These are phyloP conservation scores for Solanum peruvianum DNA, from an alignment of 257 asterid genomes.

Conservation along the genomic window DNA sequence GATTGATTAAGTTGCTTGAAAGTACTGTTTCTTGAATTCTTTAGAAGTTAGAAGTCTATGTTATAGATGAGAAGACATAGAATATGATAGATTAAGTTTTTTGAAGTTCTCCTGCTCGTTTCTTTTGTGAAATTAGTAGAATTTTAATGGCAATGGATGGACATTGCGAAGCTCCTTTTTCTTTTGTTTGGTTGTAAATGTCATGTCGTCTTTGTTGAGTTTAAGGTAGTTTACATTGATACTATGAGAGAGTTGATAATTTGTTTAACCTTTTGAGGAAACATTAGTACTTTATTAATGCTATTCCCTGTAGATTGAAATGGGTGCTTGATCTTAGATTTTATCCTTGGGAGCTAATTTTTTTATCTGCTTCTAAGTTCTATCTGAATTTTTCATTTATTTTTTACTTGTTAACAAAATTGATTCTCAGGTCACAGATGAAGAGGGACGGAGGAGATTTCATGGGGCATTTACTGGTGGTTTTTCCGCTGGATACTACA, in stretches of 20 bases:
- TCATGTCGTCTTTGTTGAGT: neutral
- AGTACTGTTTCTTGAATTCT: neutral
- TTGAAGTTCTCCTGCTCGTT: neutral
- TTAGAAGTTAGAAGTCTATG: neutral
- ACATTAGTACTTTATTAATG: neutral
- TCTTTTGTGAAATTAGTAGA: neutral
- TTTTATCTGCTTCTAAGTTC: neutral
- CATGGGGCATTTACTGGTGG: constrained; percentile 99
- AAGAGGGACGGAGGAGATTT: constrained; percentile 94
- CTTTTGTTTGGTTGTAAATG: neutral
- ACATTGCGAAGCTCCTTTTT: neutral
- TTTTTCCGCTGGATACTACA: constrained; percentile 82
- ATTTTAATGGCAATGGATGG: neutral
- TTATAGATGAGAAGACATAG: neutral
- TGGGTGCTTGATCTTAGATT: neutral
- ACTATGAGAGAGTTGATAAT: neutral
- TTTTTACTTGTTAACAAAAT: neutral
- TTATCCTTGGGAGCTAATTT: neutral
- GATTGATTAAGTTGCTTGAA: neutral
- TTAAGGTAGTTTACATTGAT: neutral
- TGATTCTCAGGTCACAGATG: constrained; percentile 65
- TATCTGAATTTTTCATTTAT: neutral
- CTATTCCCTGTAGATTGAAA: neutral
- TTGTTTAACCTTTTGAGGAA: neutral
- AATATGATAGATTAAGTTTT: neutral